A percentile compares a stretch with the other conserved stretches of the same genome.
Conservation (phyloP, 1,139 yeast genomes). For the Protomyces lactucae-debilis region DNA sequence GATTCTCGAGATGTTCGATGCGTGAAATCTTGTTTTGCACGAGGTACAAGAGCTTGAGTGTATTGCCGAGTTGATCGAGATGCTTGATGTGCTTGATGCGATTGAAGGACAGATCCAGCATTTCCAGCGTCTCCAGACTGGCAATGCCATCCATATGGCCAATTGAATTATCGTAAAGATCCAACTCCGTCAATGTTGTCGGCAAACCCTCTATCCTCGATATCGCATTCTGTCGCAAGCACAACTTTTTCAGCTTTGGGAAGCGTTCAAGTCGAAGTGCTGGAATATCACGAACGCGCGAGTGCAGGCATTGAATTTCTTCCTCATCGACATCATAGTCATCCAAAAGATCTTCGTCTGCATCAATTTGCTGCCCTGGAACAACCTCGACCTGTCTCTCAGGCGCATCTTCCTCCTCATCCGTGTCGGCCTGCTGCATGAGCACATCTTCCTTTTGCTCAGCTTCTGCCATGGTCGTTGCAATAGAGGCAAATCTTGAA, state of each 20-base stretch:
- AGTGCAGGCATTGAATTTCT: conserved; percentile 12
- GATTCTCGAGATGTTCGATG: conserved; percentile 60
- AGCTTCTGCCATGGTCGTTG: not conserved
- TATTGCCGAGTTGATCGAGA: conserved; percentile 52
- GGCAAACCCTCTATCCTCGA: conserved; percentile 65
- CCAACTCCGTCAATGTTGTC: conserved; percentile 66
- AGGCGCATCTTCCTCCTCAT: not conserved
- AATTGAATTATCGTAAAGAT: conserved; percentile 86
- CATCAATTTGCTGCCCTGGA: conserved; percentile 15
- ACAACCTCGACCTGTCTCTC: conserved; percentile 4
- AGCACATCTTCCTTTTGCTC: not conserved
- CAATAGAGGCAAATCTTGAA: not conserved
- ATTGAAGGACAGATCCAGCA: conserved; percentile 82
- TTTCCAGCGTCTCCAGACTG: conserved; percentile 43
- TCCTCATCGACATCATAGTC: conserved; percentile 19
- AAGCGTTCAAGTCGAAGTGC: conserved; percentile 14
- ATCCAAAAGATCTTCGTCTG: conserved; percentile 20
- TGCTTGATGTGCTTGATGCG: conserved; percentile 83
- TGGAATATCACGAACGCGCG: conserved; percentile 13
- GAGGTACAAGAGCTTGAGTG: conserved; percentile 66
- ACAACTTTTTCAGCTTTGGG: conserved; percentile 44
- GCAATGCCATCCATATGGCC: conserved; percentile 60
- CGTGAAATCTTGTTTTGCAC: conserved; percentile 82
- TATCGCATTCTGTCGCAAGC: conserved; percentile 79
- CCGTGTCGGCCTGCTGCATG: conserved; percentile 1